These are phyloP conservation scores for Jamesozyma jinghongensis DNA, from an alignment of 805 yeast genomes.

Conservation along the genomic window DNA sequence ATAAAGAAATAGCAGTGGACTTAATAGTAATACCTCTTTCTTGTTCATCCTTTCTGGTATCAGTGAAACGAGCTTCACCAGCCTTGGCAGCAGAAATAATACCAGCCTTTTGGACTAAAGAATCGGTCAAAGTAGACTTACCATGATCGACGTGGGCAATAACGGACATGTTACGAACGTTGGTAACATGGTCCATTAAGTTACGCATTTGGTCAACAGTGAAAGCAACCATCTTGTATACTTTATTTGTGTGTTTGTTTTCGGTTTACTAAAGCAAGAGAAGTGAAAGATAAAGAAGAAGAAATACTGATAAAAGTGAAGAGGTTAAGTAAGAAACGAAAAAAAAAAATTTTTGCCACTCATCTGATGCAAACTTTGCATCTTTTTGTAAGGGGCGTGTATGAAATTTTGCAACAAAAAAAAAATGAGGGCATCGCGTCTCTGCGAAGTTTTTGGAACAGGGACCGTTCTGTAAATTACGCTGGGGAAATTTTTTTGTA, in stretches of 20 bases:
- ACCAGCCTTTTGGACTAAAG: conserved; percentile 98
- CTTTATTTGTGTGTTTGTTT: conserved; percentile 3
- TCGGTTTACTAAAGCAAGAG: too few relatives aligned
- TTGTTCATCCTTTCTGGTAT: conserved; percentile 72
- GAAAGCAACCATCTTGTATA: conserved; percentile 36
- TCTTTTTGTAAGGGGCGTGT: too few relatives aligned
- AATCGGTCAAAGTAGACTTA: conserved; percentile 98
- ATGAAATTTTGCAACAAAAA: too few relatives aligned
- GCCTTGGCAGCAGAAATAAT: conserved; percentile 99
- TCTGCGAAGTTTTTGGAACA: too few relatives aligned
- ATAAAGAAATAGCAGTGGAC: conserved; percentile 97
- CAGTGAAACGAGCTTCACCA: conserved; percentile 99
- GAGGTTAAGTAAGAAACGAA: too few relatives aligned
- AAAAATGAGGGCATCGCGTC: too few relatives aligned
- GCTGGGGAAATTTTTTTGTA: too few relatives aligned
- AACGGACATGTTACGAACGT: conserved; percentile 99
- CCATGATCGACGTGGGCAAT: conserved; percentile 99
- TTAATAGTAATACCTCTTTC: conserved; percentile 86
- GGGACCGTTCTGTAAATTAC: too few relatives aligned
- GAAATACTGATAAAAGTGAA: too few relatives aligned
- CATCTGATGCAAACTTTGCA: too few relatives aligned
- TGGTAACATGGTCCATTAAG: conserved; percentile 99
- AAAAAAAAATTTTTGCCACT: too few relatives aligned
- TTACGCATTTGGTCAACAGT: conserved; percentile 90
- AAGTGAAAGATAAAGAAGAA: too few relatives aligned